Base-by-base conservation (phyloP, 371 early-diverging fungal species). In the Quaeritorhiza haematococci region DNA sequence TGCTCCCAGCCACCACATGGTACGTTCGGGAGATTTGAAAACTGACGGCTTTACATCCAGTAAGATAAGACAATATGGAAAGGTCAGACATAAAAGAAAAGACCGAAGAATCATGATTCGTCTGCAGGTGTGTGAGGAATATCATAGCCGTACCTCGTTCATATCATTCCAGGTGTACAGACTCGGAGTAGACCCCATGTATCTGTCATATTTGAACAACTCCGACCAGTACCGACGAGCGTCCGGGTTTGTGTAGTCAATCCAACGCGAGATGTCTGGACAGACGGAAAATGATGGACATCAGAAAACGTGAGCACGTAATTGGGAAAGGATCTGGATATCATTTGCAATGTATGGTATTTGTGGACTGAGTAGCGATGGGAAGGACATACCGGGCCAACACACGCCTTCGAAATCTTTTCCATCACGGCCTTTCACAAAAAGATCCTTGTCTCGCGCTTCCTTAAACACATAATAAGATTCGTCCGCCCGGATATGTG, bases 141-240 rank as follows among this genome's bases (percentile, higher is more conserved):
- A n/a, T n/a, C n/a, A n/a, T n/a, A n/a, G n/a, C n/a, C n/a, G n/a
- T 21, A 73, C 76, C 68, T 94, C 94, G 61, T 93, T 94, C 94
- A 94, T 94, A 62, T 94, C 94, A 65, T 92, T 92, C 94, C 94
- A 94, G 0, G 88, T 85, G 67, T 84, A 87, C 6, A 94, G 81
- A 19, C 66, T 69, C 32, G 79, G 78, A 15, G 91, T 85, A 0
- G 89, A 86, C 13, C 89, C 90, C 61, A 67, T 64, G 68, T 92
- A 94, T 38, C 84, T 68, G 56, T 79, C 75, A 59, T 82, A 84
- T 1, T 60, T 33, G 66, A 90, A 92, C 61, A 83, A 70, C 1
- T 77, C 75, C 35, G 84, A 82, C 91, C 93, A 93, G 88, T 89
- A 94, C 26, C 80, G 65, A 21, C 86, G 77, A 2, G 91, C 91